phyloP scores from a whole-genome alignment of 768 basidiomycete species.

The Leucocoprinus sp. region DNA sequence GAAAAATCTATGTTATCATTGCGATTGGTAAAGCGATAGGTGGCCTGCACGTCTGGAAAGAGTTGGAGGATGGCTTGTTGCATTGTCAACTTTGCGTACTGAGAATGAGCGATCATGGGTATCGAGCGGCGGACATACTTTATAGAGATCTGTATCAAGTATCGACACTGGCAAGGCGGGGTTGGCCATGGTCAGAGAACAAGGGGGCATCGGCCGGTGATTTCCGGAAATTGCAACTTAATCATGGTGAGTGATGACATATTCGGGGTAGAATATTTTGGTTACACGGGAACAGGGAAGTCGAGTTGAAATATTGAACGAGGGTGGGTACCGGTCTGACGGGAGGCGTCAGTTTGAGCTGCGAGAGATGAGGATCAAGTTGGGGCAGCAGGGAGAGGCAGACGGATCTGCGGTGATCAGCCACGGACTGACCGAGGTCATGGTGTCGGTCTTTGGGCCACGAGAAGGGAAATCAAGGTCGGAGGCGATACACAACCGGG shows the following conservation, averaged over 20 bases:
- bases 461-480: slow-evolving; percentile 79
- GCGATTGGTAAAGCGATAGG: slow-evolving; percentile 80
- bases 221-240: too few relatives aligned
- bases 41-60: slow-evolving; percentile 63
- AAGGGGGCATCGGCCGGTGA: too few relatives aligned
- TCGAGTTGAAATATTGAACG: slow-evolving; percentile 75
- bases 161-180: slow-evolving; percentile 45
- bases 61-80: slow-evolving; percentile 81
- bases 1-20: slow-evolving; percentile 58
- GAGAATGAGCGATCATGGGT: background rate
- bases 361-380: slow-evolving; percentile 71
- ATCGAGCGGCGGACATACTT: slow-evolving; percentile 37
- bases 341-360: slow-evolving; percentile 90
- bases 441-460: slow-evolving; percentile 87
- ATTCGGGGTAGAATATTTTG: too few relatives aligned
- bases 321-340: slow-evolving; percentile 85
- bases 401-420: slow-evolving; percentile 81
- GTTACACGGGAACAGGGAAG: too few relatives aligned
- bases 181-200: too few relatives aligned
- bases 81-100: slow-evolving; percentile 69
- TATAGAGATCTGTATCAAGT: slow-evolving; percentile 93
- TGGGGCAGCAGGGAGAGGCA: slow-evolving; percentile 64
- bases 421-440: slow-evolving; percentile 87
- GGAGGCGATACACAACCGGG: slow-evolving; percentile 79
- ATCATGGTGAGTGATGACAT: too few relatives aligned